Evolutionary conservation across 352 stramenopile genomes (phyloP), one percentile per base, ranked within the genome.

Genomic region (Phytophthora agathidicida): DNA sequence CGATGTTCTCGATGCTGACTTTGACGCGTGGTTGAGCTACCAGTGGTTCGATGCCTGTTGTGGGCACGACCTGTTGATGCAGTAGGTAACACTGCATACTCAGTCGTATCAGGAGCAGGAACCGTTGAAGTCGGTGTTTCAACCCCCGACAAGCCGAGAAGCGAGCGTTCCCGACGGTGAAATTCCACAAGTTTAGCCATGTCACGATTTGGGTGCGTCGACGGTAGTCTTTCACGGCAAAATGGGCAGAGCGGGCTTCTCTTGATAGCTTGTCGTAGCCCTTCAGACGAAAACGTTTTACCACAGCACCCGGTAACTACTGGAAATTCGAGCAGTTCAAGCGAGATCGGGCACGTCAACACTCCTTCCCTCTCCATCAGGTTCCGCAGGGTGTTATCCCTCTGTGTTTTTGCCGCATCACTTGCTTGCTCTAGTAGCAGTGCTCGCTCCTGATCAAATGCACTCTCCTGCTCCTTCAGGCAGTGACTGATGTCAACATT

Each of bases 341-440:
- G 46, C 5, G 45, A 56, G 11, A 64, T 64, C n/a, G 55, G 55
- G n/a, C 55, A 64, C 9, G 37, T 56, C 36, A 64, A 27, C 2
- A 52, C 19, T 7, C 7, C 46, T 20, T 64, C 55, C 10, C 45
- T 44, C 28, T 58, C 44, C 19, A 31, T 39, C 20, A 64, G 30
- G 3, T 37, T 45, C 3, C 20, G 48, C 2, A 17, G 26, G 8
- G n/a, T 32, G 11, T 36, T 37, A 16, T 52, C 39, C 5, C 35
- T 30, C 5, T 49, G 48, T 19, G 48, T 57, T 22, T 13, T 48
- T 7, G 30, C 7, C 20, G 24, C 37, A 6, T 57, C 48, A 8
- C 24, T 57, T 31, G 48, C 48, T 24, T 57, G 48, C 11, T 57
- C 16, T 11, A 33, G 5, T 10, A 57, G 17, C 38, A 33, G 36